Percentiles rank a stretch among this genome's conserved stretches.
Conservation (phyloP, 495 filamentous ascomycete genomes). For the Hyaloscypha variabilis region DNA sequence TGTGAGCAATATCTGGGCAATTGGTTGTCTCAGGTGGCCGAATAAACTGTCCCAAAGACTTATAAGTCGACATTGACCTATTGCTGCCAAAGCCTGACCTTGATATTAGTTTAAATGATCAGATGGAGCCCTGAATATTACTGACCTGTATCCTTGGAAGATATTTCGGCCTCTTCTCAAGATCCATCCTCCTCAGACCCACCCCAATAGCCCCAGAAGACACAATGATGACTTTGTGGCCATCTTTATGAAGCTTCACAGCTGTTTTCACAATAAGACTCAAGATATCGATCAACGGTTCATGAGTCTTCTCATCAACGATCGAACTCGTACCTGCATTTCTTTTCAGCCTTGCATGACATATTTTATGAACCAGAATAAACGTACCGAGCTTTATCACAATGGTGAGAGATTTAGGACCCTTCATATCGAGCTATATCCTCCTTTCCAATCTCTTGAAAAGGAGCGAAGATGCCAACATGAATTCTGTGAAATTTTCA, state of each 20-base stretch:
- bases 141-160: constrained; percentile 79
- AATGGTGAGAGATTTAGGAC: constrained; percentile 43
- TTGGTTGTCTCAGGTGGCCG: constrained; percentile 80
- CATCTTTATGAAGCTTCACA: constrained; percentile 81
- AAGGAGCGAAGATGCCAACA: neutral
- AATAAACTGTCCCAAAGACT: constrained; percentile 94
- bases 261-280: constrained; percentile 92
- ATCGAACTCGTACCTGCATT: constrained; percentile 91
- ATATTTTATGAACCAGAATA: neutral
- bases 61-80: constrained; percentile 95
- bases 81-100: constrained; percentile 84
- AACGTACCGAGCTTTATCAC: constrained; percentile 33
- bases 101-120: neutral
- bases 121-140: neutral
- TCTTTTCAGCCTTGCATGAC: constrained; percentile 26
- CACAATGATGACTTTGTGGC: constrained; percentile 91
- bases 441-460: neutral
- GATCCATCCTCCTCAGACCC: constrained; percentile 84
- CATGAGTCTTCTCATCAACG: constrained; percentile 95
- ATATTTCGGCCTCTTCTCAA: constrained; percentile 86
- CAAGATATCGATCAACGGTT: constrained; percentile 90
- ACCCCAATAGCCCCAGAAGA: constrained; percentile 97
- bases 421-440: constrained; percentile 39
- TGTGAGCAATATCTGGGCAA: constrained; percentile 94
- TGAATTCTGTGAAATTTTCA: neutral